phyloP scores from a whole-genome alignment of 106 monocot genomes.

The Dendrobium chrysotoxum region DNA sequence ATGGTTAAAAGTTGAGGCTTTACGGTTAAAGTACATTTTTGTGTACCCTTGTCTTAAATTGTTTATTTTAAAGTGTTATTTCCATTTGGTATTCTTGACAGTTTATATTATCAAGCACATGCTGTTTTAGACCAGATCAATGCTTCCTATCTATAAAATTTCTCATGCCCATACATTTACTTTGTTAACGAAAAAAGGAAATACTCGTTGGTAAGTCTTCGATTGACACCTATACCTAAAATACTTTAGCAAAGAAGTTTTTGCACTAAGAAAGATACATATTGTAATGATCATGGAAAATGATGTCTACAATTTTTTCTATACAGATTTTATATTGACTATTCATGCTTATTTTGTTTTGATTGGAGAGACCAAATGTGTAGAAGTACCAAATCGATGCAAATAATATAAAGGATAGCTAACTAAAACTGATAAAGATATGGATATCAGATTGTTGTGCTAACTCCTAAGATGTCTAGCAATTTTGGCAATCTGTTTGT shows the following conservation, averaged over 20 bases:
- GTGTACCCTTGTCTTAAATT: not conserved
- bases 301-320: not conserved
- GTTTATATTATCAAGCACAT: not conserved
- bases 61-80: not conserved
- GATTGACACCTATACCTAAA: not conserved
- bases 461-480: no score
- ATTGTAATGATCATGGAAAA: not conserved
- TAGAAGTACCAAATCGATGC: not conserved
- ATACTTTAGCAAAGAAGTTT: not conserved
- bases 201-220: not conserved
- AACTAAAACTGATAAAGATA: no score
- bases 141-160: not conserved
- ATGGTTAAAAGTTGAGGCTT: not conserved
- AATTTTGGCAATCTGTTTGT: no score
- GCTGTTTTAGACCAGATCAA: not conserved
- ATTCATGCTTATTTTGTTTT: no score
- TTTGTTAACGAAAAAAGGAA: not conserved
- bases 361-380: no score
- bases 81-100: not conserved
- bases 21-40: not conserved
- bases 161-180: not conserved
- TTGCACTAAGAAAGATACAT: not conserved
- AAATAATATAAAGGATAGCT: not conserved
- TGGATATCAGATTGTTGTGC: no score
- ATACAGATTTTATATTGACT: no score